These are phyloP conservation scores for Melaleuca quinquenervia DNA, from an alignment of 345 rosid species.

Conservation along the genomic window DNA sequence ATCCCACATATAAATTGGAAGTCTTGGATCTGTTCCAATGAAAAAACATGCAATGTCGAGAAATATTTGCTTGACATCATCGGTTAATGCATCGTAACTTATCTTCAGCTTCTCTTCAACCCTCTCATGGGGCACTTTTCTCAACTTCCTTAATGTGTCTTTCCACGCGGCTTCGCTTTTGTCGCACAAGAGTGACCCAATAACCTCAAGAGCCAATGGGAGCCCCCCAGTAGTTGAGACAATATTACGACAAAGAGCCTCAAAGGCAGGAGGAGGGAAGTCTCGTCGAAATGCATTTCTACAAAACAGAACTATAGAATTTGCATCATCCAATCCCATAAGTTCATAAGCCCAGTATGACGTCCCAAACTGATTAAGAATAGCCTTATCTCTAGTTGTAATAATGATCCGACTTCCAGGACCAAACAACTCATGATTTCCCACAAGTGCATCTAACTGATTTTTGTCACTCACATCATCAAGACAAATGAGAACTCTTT, in stretches of 20 bases:
- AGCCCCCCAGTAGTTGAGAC: background rate
- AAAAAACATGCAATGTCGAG: background rate
- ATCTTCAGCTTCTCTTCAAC: background rate
- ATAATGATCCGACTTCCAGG: background rate
- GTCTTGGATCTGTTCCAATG: background rate
- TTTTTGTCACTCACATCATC: background rate
- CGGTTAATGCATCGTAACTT: background rate
- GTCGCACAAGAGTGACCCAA: background rate
- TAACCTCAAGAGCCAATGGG: background rate
- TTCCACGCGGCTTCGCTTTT: background rate
- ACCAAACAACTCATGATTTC: background rate
- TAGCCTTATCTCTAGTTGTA: background rate
- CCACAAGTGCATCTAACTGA: background rate
- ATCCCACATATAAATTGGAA: conserved; percentile 1
- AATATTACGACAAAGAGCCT: background rate
- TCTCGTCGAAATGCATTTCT: background rate
- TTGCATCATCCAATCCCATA: background rate
- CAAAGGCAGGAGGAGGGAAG: background rate
- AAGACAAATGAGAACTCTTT: background rate
- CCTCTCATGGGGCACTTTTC: background rate
- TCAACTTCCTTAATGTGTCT: background rate
- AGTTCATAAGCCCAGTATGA: background rate
- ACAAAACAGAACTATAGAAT: background rate
- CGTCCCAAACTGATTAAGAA: background rate
- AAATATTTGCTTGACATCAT: background rate